Percentiles rank a stretch among this genome's conserved stretches.
phyloP scores from a whole-genome alignment of 495 filamentous ascomycete species.

The Xylaria palmicola region DNA sequence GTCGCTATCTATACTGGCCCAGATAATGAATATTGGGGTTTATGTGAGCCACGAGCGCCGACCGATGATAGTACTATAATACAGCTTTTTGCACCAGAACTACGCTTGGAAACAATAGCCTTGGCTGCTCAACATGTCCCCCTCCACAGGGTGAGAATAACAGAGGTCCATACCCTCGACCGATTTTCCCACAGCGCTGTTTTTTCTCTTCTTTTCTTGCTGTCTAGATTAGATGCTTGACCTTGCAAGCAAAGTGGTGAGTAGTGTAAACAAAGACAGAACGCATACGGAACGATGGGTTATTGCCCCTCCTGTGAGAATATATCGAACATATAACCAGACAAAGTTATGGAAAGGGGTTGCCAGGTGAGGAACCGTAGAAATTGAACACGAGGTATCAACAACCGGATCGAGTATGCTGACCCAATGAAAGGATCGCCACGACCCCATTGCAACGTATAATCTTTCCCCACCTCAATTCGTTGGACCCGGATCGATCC shows the following conservation, averaged over 20 bases:
- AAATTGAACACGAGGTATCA: neutral
- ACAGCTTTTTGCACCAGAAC: no score
- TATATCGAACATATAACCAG: neutral
- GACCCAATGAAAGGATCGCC: no score
- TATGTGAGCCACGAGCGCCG: no score
- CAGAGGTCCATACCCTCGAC: neutral
- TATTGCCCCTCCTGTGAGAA: neutral
- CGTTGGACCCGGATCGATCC: no score
- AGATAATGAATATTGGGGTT: no score
- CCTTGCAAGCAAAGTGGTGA: slow-evolving; percentile 1
- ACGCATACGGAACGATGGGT: neutral
- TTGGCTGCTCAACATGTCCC: no score
- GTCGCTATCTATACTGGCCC: no score
- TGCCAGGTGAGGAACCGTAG: neutral
- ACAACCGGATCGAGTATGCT: neutral
- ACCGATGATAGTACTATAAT: no score
- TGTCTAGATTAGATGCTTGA: neutral
- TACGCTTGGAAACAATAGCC: no score
- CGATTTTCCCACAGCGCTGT: neutral
- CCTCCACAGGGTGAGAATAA: no score
- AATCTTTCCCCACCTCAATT: no score
- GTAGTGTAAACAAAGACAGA: neutral
- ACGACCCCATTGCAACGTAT: no score
- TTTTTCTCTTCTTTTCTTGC: neutral
- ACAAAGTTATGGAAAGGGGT: neutral